Evolutionary conservation across 148 eudicot genomes (phyloP).

Genomic region (Nyssa sinensis): DNA sequence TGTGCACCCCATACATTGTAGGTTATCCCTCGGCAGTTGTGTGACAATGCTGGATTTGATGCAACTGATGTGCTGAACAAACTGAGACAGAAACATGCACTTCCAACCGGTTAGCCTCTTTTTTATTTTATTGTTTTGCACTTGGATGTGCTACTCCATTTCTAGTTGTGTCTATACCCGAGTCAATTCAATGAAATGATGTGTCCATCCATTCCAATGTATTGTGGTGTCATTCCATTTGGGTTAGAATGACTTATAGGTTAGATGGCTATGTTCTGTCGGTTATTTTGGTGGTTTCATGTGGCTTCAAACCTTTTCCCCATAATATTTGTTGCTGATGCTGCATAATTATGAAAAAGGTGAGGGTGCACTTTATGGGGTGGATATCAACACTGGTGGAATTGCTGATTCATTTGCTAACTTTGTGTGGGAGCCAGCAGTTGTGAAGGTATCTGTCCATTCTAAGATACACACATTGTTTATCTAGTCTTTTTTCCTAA

Average conservation of each 20-base stretch:
- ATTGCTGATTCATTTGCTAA: slow-evolving; percentile 90
- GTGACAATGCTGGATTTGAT: slow-evolving; percentile 99
- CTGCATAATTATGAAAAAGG: slow-evolving; percentile 41
- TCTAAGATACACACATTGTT: neutral
- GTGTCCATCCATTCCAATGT: neutral
- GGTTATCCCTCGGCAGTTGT: slow-evolving; percentile 95
- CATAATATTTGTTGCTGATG: too few relatives aligned
- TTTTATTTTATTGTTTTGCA: neutral
- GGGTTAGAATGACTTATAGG: neutral
- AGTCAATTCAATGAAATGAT: neutral
- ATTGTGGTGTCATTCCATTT: neutral
- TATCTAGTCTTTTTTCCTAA: neutral
- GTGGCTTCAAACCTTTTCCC: neutral
- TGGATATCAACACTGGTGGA: slow-evolving; percentile 92
- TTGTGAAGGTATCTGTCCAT: slow-evolving; percentile 66
- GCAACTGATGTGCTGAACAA: slow-evolving; percentile 98
- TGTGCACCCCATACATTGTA: slow-evolving; percentile 27
- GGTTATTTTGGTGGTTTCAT: neutral
- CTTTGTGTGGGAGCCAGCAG: slow-evolving; percentile 99
- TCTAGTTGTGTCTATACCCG: too few relatives aligned
- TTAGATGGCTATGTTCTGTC: neutral
- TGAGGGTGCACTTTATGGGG: slow-evolving; percentile 94
- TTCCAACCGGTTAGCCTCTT: slow-evolving; percentile 63
- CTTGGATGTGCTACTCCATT: neutral
- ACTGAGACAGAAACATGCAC: slow-evolving; percentile 93